These are phyloP conservation scores for Usnea hakonensis DNA, from an alignment of 495 filamentous ascomycete genomes.

Conservation along the genomic window DNA sequence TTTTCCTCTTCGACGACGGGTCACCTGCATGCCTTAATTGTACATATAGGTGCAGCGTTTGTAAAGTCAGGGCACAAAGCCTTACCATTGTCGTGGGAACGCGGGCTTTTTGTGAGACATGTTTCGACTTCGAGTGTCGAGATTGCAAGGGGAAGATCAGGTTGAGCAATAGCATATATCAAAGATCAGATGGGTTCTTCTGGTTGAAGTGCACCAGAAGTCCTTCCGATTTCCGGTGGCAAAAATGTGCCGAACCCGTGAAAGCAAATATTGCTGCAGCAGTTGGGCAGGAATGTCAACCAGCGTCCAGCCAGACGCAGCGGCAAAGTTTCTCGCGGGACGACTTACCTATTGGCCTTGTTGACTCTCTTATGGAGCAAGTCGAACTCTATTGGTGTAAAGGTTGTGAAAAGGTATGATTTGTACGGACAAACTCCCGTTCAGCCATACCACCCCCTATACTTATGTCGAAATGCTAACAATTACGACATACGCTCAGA, in stretches of 20 bases:
- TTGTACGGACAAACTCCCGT: conserved; percentile 21
- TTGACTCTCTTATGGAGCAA: conserved; percentile 76
- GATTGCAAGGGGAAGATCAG: conserved; percentile 89
- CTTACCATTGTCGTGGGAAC: conserved; percentile 91
- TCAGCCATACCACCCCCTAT: conserved; percentile 17
- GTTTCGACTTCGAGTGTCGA: conserved; percentile 86
- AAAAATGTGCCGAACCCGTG: too few species aligned
- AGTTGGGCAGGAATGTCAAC: too few species aligned
- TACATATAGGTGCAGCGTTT: conserved; percentile 94
- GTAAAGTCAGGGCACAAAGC: conserved; percentile 92
- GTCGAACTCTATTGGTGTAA: conserved; percentile 93
- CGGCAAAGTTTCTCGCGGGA: too few species aligned
- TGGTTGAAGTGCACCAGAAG: too few species aligned
- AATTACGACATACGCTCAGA: conserved; percentile 43
- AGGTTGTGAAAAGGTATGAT: conserved; percentile 84
- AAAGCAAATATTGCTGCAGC: too few species aligned
- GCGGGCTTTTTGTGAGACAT: conserved; percentile 89
- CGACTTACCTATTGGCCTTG: conserved; percentile 55
- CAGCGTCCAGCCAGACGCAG: too few species aligned
- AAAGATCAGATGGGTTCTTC: too few species aligned
- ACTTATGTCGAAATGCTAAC: conserved; percentile 12
- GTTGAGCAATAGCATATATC: too few species aligned
- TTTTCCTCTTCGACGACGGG: conserved; percentile 66
- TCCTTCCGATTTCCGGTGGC: too few species aligned
- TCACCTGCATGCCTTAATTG: conserved; percentile 96